Conservation (phyloP, 2,329 filamentous ascomycete species). For the Hypocreales sp. region DNA sequence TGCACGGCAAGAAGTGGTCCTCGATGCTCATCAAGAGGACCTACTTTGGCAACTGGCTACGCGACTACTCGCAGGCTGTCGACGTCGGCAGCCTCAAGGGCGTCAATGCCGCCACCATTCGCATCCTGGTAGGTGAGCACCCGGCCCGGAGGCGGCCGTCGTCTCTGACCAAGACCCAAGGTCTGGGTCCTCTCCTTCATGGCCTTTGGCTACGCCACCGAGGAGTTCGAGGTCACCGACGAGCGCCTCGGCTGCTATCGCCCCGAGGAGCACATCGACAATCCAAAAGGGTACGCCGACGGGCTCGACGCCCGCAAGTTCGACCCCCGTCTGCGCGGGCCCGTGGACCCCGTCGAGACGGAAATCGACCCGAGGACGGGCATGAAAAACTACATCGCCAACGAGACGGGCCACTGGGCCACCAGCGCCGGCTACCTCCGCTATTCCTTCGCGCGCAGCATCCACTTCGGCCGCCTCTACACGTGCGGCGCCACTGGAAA, state of each 20-base stretch:
- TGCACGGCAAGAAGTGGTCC: constrained; percentile 75
- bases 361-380: constrained; percentile 62
- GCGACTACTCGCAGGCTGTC: constrained; percentile 73
- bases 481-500: constrained; percentile 43
- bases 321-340: constrained; percentile 68
- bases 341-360: constrained; percentile 55
- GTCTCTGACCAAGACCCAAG: constrained; percentile 13
- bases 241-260: constrained; percentile 69
- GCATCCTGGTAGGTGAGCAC: constrained; percentile 50
- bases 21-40: constrained; percentile 61
- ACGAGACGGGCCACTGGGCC: constrained; percentile 74
- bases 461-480: constrained; percentile 66
- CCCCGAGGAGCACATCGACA: constrained; percentile 61
- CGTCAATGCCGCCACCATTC: constrained; percentile 62
- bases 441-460: constrained; percentile 57
- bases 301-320: constrained; percentile 70
- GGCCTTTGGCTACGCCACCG: constrained; percentile 72
- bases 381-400: constrained; percentile 99
- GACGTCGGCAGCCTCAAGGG: constrained; percentile 69
- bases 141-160: background rate
- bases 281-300: constrained; percentile 76
- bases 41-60: constrained; percentile 78
- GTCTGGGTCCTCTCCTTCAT: constrained; percentile 73
- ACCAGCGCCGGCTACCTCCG: constrained; percentile 78
- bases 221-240: constrained; percentile 70